phyloP scores from a whole-genome alignment of 192 early-diverging fungal genomes.

The Funneliformis mosseae region DNA sequence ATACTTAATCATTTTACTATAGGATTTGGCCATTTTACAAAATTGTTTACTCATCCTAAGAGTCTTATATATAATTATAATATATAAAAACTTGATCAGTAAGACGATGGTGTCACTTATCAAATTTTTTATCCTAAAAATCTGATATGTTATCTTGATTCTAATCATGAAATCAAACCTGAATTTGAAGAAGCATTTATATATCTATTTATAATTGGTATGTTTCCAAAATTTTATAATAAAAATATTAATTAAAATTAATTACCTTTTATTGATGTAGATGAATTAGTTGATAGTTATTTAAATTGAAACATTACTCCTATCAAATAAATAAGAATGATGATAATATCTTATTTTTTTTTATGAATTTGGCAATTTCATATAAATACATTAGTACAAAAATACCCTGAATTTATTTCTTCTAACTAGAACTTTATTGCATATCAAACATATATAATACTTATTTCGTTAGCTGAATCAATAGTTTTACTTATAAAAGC shows the following conservation, averaged over 20 bases:
- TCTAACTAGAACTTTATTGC: not conserved
- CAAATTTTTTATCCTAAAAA: not conserved
- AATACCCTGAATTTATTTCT: not conserved
- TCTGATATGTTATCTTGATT: not conserved
- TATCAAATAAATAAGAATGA: not conserved
- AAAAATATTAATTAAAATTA: not conserved
- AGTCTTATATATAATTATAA: not conserved
- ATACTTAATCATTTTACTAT: not conserved
- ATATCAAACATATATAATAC: not conserved
- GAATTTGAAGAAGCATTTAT: not conserved
- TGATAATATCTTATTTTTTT: not conserved
- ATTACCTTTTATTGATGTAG: slow-evolving; percentile 11
- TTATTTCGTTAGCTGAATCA: not conserved
- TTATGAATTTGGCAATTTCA: not conserved
- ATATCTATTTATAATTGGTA: slow-evolving; percentile 6
- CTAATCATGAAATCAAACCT: not conserved
- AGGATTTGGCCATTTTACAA: not conserved
- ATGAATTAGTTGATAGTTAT: slow-evolving; percentile 10
- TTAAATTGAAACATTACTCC: not conserved
- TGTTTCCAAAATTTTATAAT: not conserved
- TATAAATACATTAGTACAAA: not conserved
- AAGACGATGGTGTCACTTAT: not conserved
- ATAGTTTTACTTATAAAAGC: not conserved
- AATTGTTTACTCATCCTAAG: not conserved
- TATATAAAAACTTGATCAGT: not conserved